Evolutionary conservation across 2,329 filamentous ascomycete genomes (phyloP), one percentile per base, ranked within the genome.

Genomic region (Fusarium tricinctum): DNA sequence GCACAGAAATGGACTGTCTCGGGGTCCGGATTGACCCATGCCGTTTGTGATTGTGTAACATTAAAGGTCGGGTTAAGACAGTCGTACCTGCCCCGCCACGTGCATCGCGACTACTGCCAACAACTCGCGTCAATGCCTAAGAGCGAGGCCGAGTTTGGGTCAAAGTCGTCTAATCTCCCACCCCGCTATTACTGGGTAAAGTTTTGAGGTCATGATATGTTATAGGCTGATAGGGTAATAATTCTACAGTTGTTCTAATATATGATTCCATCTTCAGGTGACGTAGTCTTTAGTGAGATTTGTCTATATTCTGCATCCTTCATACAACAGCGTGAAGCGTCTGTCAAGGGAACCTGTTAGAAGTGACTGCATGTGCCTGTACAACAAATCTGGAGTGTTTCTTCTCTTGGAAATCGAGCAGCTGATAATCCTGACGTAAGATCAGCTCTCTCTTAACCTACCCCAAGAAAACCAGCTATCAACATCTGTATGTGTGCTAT

Each of bases 51-150:
- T 46, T 35, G 60, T 65, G 60, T 52, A 40, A 51, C 46, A 19
- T 19, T n/a, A 9, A 17, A 38, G 8, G 17, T 30, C 57, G 44
- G 52, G 10, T 46, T 19, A 20, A 40, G 35, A 9, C 35, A 38
- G 35, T 40, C n/a, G 35, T 40, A 38, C 23, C 48, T 58, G 47
- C 40, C 61, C 51, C 45, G 38, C 57, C 13, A 3, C 22, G n/a
- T 58, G 51, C 51, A 39, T 26, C 40, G 23, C 9, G 22, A 33
- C 12, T 4, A 23, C 23, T 23, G 8, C 42, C 33, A 42, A 26
- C 43, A 62, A 19, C 61, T 68, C 64, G 64, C 64, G 64, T 44
- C 45, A 50, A 38, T 13, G 17, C 45, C 20, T 43, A 67, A 60
- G 23, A 9, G 52, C 64, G 64, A 68, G 64, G 45, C 64, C 64